A percentile compares a stretch with the other conserved stretches of the same genome.
Evolutionary conservation across 306 rosid genomes (phyloP).

Genomic region (Carpinus viminea): DNA sequence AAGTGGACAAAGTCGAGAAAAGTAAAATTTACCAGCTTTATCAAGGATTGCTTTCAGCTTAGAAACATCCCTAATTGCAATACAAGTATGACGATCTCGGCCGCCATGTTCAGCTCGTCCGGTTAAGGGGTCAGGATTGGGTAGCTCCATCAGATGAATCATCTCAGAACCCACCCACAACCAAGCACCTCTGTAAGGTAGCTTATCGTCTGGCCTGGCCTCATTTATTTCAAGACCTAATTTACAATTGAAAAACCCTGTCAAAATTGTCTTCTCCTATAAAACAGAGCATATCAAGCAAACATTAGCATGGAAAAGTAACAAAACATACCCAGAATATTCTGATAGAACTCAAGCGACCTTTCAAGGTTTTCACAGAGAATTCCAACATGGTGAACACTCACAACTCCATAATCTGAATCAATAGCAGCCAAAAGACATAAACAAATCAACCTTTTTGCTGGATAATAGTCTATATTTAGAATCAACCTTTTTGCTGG

Average conservation of each 20-base stretch:
- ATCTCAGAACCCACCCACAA: conserved; percentile 97
- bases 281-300: conserved; percentile 2
- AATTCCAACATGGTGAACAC: conserved; percentile 88
- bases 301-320: conserved; percentile 9
- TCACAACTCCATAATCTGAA: conserved; percentile 82
- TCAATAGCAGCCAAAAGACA: conserved; percentile 20
- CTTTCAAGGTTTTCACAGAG: conserved; percentile 81
- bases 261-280: conserved; percentile 17
- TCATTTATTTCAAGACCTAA: conserved; percentile 85
- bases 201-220: conserved; percentile 95
- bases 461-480: background rate
- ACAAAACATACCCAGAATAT: conserved; percentile 75
- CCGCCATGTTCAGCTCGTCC: conserved; percentile 94
- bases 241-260: conserved; percentile 8
- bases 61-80: conserved; percentile 70
- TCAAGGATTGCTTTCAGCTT: conserved; percentile 83
- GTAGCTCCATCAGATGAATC: conserved; percentile 99
- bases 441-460: background rate
- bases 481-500: background rate
- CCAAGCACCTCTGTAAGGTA: conserved; percentile 98
- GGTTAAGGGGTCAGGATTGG: conserved; percentile 88
- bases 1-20: conserved; percentile 2
- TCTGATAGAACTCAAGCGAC: conserved; percentile 81
- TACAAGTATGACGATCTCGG: conserved; percentile 88
- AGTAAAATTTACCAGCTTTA: conserved; percentile 58